phyloP scores from a whole-genome alignment of 2,329 filamentous ascomycete species.

The Hymenoscyphus fructigenus region DNA sequence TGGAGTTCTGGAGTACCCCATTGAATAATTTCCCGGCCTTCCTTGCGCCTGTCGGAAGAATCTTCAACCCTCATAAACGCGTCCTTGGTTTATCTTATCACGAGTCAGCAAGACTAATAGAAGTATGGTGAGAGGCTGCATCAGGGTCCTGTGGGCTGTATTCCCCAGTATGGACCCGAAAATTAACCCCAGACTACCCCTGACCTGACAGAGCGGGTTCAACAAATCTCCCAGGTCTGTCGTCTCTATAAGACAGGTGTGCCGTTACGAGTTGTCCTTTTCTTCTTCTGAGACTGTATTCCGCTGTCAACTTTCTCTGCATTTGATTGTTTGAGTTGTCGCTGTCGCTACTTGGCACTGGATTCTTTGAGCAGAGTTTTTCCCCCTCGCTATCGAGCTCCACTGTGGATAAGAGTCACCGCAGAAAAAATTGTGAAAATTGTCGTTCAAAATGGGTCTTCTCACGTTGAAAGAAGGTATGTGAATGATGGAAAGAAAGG shows the following conservation, averaged over 20 bases:
- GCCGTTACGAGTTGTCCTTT: slow-evolving; percentile 48
- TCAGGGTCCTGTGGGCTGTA: neutral
- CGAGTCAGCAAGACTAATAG: neutral
- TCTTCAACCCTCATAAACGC: neutral
- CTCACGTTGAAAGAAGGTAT: slow-evolving; percentile 54
- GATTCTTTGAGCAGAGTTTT: slow-evolving; percentile 5
- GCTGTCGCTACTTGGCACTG: neutral
- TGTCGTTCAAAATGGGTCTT: slow-evolving; percentile 37
- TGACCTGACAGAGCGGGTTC: neutral
- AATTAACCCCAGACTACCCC: neutral
- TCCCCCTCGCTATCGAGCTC: neutral
- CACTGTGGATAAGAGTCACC: slow-evolving; percentile 1
- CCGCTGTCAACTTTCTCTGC: neutral
- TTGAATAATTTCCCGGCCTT: neutral
- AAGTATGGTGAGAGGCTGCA: neutral
- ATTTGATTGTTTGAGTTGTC: neutral
- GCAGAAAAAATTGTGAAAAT: neutral
- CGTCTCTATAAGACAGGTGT: slow-evolving; percentile 48
- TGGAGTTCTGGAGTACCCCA: neutral
- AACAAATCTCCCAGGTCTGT: neutral
- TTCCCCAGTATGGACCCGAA: neutral
- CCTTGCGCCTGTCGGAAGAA: neutral
- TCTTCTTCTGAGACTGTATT: slow-evolving; percentile 30
- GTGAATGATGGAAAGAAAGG: slow-evolving; percentile 27
- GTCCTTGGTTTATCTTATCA: neutral